phyloP scores from a whole-genome alignment of 331 rosid genomes.

The Malus hybrid region DNA sequence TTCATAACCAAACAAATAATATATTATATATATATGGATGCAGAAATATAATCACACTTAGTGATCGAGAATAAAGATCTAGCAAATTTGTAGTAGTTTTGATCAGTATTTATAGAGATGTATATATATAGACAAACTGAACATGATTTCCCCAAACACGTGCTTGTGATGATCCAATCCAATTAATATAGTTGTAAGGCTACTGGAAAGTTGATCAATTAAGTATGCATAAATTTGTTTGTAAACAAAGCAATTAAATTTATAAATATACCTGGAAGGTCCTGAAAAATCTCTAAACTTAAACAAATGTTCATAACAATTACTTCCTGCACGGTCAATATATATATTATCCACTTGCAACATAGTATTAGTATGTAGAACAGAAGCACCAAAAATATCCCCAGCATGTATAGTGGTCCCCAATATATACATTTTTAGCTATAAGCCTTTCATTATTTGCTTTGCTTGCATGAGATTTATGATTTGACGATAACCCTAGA shows the following conservation, averaged over 20 bases:
- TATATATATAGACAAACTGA: background rate
- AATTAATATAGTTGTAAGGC: background rate
- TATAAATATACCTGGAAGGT: background rate
- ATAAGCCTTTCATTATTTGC: too few relatives aligned
- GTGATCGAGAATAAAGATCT: constrained; percentile 8
- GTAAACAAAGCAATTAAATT: background rate
- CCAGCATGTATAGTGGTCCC: background rate
- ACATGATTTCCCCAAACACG: constrained; percentile 8
- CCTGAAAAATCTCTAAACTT: background rate
- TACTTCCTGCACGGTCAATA: background rate
- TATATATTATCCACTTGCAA: background rate
- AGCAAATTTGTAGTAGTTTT: background rate
- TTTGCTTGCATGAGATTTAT: too few relatives aligned
- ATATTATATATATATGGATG: constrained; percentile 2
- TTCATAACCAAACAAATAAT: constrained; percentile 4
- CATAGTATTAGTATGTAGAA: background rate
- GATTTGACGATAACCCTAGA: background rate
- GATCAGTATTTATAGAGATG: background rate
- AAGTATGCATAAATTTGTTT: background rate
- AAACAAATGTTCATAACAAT: background rate
- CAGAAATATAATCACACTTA: background rate
- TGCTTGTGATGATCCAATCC: background rate
- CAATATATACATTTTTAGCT: background rate
- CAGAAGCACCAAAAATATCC: background rate
- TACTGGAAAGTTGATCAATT: background rate